These are phyloP conservation scores for Yamadazyma mexicana DNA, from an alignment of 1,139 yeast species.

Conservation along the genomic window DNA sequence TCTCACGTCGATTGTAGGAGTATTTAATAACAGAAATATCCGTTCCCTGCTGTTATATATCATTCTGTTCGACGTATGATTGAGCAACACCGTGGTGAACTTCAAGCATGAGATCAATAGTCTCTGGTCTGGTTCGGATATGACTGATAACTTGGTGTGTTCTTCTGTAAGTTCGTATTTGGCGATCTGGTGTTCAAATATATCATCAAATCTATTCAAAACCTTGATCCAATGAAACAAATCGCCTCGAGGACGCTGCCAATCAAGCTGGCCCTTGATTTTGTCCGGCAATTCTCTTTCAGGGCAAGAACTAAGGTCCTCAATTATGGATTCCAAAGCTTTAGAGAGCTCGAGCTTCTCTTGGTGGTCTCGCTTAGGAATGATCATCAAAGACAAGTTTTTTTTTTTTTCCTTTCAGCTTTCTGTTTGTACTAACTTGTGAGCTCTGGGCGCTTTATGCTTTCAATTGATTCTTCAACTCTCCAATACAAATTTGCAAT, in stretches of 20 bases:
- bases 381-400: conserved; percentile 26
- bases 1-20: conserved; percentile 60
- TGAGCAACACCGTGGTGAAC: conserved; percentile 65
- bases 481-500: neutral
- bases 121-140: conserved; percentile 46
- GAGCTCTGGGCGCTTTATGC: too few species aligned
- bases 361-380: conserved; percentile 31
- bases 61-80: conserved; percentile 66
- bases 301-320: conserved; percentile 23
- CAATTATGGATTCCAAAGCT: conserved; percentile 40
- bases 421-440: too few species aligned
- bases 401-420: neutral
- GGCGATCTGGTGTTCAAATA: conserved; percentile 53
- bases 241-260: conserved; percentile 76
- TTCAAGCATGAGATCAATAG: conserved; percentile 54
- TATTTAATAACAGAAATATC: conserved; percentile 58
- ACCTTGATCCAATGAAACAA: conserved; percentile 76
- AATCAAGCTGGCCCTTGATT: conserved; percentile 32
- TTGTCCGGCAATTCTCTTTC: conserved; percentile 27
- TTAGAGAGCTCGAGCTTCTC: conserved; percentile 34
- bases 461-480: neutral
- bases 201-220: conserved; percentile 70
- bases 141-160: conserved; percentile 44
- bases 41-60: conserved; percentile 69
- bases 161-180: conserved; percentile 56